A percentile compares a stretch with the other conserved stretches of the same genome.
phyloP scores from a whole-genome alignment of 2,329 filamentous ascomycete species.

The Fusarium clavum region DNA sequence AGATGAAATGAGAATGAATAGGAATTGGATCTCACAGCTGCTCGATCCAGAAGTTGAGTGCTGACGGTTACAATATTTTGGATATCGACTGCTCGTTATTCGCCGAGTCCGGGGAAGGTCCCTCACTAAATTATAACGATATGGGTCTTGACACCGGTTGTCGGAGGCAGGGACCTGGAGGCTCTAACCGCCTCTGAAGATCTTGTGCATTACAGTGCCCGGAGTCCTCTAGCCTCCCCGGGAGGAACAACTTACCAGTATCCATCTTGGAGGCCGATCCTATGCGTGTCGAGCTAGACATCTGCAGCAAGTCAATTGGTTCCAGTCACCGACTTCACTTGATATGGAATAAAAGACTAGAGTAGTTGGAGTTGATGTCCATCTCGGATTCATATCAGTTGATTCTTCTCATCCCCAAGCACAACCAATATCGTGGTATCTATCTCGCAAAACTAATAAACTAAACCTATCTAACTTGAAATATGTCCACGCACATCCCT shows the following conservation, averaged over 20 bases:
- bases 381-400: conserved; percentile 24
- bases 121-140: conserved; percentile 10
- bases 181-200: conserved; percentile 2
- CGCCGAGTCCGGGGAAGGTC: conserved; percentile 23
- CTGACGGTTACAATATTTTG: conserved; percentile 30
- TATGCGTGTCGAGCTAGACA: background rate
- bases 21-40: background rate
- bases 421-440: conserved; percentile 44
- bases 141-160: conserved; percentile 25
- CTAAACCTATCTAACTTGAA: conserved; percentile 43
- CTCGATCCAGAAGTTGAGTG: conserved; percentile 23
- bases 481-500: conserved; percentile 21
- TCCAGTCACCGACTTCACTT: background rate
- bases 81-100: conserved; percentile 32
- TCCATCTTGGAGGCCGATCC: background rate
- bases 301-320: background rate
- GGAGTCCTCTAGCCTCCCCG: conserved; percentile 6
- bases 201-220: background rate
- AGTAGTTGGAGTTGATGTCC: background rate
- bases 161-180: conserved; percentile 23
- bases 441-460: conserved; percentile 44
- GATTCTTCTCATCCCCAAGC: conserved; percentile 25
- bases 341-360: background rate
- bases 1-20: background rate
- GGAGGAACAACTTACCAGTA: background rate